Base-by-base conservation (phyloP, 306 rosid genomes). In the Trichosanthes truncata region DNA sequence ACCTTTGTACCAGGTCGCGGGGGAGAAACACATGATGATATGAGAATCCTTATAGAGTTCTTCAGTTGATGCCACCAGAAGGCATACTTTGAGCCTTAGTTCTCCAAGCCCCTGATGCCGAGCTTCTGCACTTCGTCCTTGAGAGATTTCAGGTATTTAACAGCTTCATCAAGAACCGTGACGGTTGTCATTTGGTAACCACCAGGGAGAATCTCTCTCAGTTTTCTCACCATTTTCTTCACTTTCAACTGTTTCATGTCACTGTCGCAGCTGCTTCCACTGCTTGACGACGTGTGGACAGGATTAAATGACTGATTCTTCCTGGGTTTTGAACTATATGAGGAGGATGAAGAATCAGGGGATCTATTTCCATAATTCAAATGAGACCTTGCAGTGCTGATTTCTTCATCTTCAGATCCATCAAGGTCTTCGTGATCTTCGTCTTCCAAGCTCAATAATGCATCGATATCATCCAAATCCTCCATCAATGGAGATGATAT, bases 111-210 rank as follows among this genome's bases (percentile, higher is more conserved):
- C 78, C 78, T 85, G 68, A 86, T 84, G 25, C 97, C 97, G 5
- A 86, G 89, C 78, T 87, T 86, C 84, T 91, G 93, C 69, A 92
- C 91, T 82, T 94, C 97, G 38, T 87, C 96, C 82, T 94, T 94
- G 57, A 94, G 97, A 77, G 98, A 88, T 88, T 94, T 92, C 63
- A 94, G 91, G 87, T 94, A 94, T 74, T 85, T 89, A 51, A 92
- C 97, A 69, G 98, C 97, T 87, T 91, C 98, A 40, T 94, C 97
- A 17, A 94, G 81, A 77, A 94, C 95, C 5, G 90, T 71, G 11
- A 87, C 89, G 7, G 92, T 49, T 74, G 87, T 90, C 96, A 91
- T 92, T 82, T 89, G 86, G 61, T 84, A 84, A 51, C 93, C 97
- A 60, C 93, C 98, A 1, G 98, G 98, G 77, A 94, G 89, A 10